These are phyloP conservation scores for Gossypium stocksii DNA, from an alignment of 345 rosid genomes.

Conservation along the genomic window DNA sequence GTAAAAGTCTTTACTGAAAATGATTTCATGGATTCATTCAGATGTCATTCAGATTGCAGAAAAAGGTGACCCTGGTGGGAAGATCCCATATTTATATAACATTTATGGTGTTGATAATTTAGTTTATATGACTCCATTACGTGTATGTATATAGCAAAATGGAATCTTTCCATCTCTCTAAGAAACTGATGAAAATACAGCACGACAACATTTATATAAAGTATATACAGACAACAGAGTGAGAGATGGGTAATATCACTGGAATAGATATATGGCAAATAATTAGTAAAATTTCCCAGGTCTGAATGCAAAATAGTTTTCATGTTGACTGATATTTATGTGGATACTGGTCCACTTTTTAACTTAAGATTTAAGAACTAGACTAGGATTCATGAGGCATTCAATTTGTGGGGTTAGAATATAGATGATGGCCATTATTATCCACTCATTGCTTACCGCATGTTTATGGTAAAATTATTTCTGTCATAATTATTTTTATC, in stretches of 20 bases:
- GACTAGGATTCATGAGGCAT: no score
- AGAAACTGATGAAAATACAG: not conserved
- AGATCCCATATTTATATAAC: no score
- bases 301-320: not conserved
- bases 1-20: not conserved
- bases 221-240: not conserved
- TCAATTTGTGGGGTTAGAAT: no score
- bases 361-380: no score
- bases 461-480: no score
- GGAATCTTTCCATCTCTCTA: not conserved
- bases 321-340: no score
- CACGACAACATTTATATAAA: not conserved
- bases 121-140: no score
- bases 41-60: not conserved
- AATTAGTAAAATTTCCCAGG: not conserved
- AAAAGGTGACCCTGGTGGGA: not conserved
- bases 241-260: not conserved
- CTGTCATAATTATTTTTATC: no score
- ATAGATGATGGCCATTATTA: no score
- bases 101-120: no score
- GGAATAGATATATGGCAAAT: not conserved
- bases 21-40: not conserved
- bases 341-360: no score
- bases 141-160: not conserved
- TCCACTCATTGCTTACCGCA: no score